Percentiles rank a stretch among this genome's conserved stretches.
phyloP scores from a whole-genome alignment of 148 eudicot species.

The Chenopodium suecicum region DNA sequence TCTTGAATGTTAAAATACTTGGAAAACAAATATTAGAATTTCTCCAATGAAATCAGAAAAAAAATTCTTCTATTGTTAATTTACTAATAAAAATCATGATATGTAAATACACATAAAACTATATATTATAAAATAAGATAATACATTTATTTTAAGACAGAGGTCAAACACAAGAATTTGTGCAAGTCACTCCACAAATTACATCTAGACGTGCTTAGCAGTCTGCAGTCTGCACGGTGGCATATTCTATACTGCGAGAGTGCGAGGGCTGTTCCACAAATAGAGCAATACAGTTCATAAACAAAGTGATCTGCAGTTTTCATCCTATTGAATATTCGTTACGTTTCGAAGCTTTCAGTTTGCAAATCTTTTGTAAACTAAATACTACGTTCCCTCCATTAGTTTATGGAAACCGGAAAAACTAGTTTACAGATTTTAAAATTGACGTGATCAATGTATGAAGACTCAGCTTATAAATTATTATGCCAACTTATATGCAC shows the following conservation, averaged over 20 bases:
- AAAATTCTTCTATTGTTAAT: not conserved
- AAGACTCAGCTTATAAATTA: too few relatives aligned
- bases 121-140: not conserved
- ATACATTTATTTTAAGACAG: not conserved
- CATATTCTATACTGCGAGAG: not conserved
- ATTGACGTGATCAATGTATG: too few relatives aligned
- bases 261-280: not conserved
- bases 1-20: not conserved
- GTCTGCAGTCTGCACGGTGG: slow-evolving; percentile 3
- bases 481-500: too few relatives aligned
- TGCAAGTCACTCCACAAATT: slow-evolving; percentile 14
- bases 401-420: too few relatives aligned
- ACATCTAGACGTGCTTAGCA: slow-evolving; percentile 17
- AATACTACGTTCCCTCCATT: too few relatives aligned
- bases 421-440: too few relatives aligned
- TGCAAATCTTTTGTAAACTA: too few relatives aligned
- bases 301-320: not conserved
- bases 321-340: not conserved
- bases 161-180: slow-evolving; percentile 15
- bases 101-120: not conserved
- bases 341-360: too few relatives aligned
- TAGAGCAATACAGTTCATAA: not conserved
- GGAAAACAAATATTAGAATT: not conserved
- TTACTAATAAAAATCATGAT: not conserved
- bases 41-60: not conserved